Base-by-base conservation (phyloP, 768 basidiomycete species). In the Tephrocybe sp. region DNA sequence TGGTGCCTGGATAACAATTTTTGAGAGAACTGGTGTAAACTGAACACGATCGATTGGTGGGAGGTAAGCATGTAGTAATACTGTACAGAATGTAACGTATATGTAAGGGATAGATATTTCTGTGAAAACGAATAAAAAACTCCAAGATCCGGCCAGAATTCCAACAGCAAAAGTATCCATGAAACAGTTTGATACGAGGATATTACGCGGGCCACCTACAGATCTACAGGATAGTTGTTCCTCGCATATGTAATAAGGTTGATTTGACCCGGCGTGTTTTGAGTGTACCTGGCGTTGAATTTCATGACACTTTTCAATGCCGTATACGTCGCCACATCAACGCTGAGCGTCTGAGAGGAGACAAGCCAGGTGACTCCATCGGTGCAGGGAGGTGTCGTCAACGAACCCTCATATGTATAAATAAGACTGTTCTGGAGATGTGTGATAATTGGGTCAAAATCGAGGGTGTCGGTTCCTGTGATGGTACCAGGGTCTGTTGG, bases 331-430 rank as follows among this genome's bases (percentile, higher is more conserved):
- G 15, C 9, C 21, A 47, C 43, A 35, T 56, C 15, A 1, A 56
- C 22, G 24, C 27, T 26, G 5, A 56, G 44, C 9, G 27, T 2
- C 15, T 36, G 11, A 13, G 22, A 6, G 19, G 37, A 44, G 9
- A 56, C 39, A 15, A 52, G 55, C 51, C 51, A 56, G 9, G 30
- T 41, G 16, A 56, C 12, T 11, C 51, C 54, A 4, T 44, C 32
- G 4, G 39, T 36, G 26, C 51, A 56, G 12, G 51, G 55, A 3
- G 51, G 55, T 11, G 51, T 49, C 3, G 54, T 56, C 30, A 56
- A n/a, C 3, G 55, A 56, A 18, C 55, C 55, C 21, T 31, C 16
- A 13, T 56, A 52, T 11, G 21, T 25, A 22, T 41, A 52, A 21
- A 52, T 37, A 4, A 32, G 28, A 12, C n/a, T 25, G 9, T 13